Percentiles rank a stretch among this genome's conserved stretches.
phyloP scores from a whole-genome alignment of 345 rosid genomes.

The Euphorbia tirucalli region DNA sequence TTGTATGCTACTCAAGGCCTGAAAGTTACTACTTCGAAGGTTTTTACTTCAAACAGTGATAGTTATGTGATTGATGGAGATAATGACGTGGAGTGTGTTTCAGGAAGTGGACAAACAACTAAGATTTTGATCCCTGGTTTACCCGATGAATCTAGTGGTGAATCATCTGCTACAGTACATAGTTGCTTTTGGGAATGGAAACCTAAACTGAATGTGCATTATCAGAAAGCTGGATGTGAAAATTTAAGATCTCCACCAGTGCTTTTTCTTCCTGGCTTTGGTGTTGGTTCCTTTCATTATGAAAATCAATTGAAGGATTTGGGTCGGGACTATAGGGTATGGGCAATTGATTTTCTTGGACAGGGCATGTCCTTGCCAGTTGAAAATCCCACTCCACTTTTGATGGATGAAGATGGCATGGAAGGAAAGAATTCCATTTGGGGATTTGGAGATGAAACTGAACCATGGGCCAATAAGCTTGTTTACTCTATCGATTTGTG shows the following conservation, averaged over 20 bases:
- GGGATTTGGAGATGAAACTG: slow-evolving; percentile 84
- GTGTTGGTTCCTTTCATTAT: slow-evolving; percentile 93
- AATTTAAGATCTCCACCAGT: slow-evolving; percentile 67
- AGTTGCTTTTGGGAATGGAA: slow-evolving; percentile 79
- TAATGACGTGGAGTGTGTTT: slow-evolving; percentile 35
- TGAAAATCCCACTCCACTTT: slow-evolving; percentile 63
- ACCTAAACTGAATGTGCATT: slow-evolving; percentile 69
- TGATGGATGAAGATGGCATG: slow-evolving; percentile 25
- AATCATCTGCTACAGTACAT: slow-evolving; percentile 46
- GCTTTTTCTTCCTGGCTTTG: slow-evolving; percentile 93
- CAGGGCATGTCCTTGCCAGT: slow-evolving; percentile 80
- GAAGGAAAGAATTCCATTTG: slow-evolving; percentile 41
- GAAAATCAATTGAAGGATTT: slow-evolving; percentile 89
- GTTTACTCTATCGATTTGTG: slow-evolving; percentile 84
- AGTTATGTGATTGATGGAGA: slow-evolving; percentile 58
- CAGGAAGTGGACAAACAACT: slow-evolving; percentile 32
- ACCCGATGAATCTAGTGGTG: slow-evolving; percentile 61
- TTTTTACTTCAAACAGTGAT: slow-evolving; percentile 40
- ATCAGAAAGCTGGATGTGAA: slow-evolving; percentile 66
- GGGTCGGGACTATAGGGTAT: slow-evolving; percentile 86
- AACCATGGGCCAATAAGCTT: slow-evolving; percentile 79
- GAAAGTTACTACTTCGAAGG: slow-evolving; percentile 30
- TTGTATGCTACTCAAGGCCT: slow-evolving; percentile 19
- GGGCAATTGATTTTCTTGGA: slow-evolving; percentile 95
- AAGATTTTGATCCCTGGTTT: slow-evolving; percentile 71